These are phyloP conservation scores for Fusarium albidum DNA, from an alignment of 2,329 filamentous ascomycete genomes.

Conservation along the genomic window DNA sequence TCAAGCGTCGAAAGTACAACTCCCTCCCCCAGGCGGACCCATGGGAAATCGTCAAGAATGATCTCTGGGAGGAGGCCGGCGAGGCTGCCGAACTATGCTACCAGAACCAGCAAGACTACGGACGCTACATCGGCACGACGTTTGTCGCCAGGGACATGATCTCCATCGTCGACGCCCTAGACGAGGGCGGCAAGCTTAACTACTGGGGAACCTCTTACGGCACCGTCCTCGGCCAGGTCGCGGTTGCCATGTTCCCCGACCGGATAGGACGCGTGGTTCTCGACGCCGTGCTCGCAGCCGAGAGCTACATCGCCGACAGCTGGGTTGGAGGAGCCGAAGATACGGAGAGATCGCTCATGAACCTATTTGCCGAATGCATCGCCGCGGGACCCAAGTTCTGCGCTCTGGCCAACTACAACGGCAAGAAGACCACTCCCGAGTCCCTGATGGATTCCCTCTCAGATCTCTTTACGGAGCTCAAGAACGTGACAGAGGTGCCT, in stretches of 20 bases:
- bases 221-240: constrained; percentile 20
- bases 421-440: background rate
- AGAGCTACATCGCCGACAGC: constrained; percentile 4
- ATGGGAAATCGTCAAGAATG: background rate
- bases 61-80: background rate
- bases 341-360: constrained; percentile 1
- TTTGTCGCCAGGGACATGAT: constrained; percentile 50
- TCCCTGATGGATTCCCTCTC: background rate
- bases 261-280: constrained; percentile 26
- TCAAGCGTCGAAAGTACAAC: constrained; percentile 1
- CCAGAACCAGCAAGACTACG: constrained; percentile 29
- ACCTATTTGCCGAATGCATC: constrained; percentile 17
- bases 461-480: constrained; percentile 5
- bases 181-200: constrained; percentile 42
- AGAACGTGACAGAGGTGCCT: background rate
- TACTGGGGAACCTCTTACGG: constrained; percentile 43
- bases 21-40: constrained; percentile 2
- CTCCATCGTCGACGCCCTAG: constrained; percentile 47
- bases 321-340: background rate
- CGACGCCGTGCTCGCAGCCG: constrained; percentile 19
- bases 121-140: constrained; percentile 41
- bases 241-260: constrained; percentile 31
- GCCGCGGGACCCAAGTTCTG: constrained; percentile 2
- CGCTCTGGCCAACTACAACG: background rate
- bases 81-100: constrained; percentile 30